Conservation (phyloP, 768 basidiomycete genomes). For the Rhizopogon roseolus region DNA sequence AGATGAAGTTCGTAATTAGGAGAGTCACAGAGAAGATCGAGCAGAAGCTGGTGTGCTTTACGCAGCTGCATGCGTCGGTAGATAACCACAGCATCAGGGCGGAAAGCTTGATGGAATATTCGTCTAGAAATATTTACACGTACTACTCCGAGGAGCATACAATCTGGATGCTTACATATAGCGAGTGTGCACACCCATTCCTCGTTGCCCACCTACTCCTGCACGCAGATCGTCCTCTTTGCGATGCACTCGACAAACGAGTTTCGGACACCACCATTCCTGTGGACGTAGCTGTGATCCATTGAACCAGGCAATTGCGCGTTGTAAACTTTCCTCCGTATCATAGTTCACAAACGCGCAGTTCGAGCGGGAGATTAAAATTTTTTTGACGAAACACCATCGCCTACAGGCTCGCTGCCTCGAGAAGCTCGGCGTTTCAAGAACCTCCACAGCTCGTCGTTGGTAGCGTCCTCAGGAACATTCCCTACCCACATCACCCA, state of each 20-base stretch:
- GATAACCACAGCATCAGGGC: constrained; percentile 4
- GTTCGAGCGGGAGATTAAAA: constrained; percentile 90
- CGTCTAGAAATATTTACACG: constrained; percentile 27
- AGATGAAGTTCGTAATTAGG: constrained; percentile 19
- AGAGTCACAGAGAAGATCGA: constrained; percentile 27
- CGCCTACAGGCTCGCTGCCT: constrained; percentile 13
- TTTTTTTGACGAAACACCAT: constrained; percentile 74
- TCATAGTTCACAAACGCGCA: constrained; percentile 93
- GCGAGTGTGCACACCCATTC: constrained; percentile 75
- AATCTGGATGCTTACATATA: constrained; percentile 47
- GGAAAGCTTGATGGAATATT: constrained; percentile 21
- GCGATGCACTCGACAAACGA: constrained; percentile 80
- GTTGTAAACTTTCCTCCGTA: constrained; percentile 52
- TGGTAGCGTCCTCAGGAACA: constrained; percentile 75
- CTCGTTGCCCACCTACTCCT: constrained; percentile 90
- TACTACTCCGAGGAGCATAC: constrained; percentile 30
- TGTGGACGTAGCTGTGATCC: constrained; percentile 62
- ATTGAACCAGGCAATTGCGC: constrained; percentile 71
- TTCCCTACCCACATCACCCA: constrained; percentile 99
- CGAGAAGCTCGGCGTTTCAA: no score
- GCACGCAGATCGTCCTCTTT: constrained; percentile 83
- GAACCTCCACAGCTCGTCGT: constrained; percentile 81
- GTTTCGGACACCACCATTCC: constrained; percentile 67
- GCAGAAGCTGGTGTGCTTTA: constrained; percentile 29
- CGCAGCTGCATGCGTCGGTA: constrained; percentile 17